Conservation (phyloP, 352 stramenopile species). For the Pilasporangium apinafurcum region DNA sequence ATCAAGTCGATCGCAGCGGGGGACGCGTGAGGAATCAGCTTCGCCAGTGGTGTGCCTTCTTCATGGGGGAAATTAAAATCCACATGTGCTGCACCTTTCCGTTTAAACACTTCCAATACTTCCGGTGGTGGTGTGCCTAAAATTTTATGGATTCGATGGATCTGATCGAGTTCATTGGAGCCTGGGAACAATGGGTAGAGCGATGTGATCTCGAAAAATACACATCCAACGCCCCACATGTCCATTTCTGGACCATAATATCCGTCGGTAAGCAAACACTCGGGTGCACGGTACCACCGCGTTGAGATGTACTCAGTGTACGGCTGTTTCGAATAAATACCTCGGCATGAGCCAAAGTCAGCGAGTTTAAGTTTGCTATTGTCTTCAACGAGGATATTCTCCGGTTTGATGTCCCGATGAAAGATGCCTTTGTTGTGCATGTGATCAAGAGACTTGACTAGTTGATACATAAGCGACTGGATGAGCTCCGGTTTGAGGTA, state of each 20-base stretch:
- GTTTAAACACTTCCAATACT: conserved; percentile 88
- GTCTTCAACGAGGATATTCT: conserved; percentile 94
- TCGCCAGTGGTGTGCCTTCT: conserved; percentile 70
- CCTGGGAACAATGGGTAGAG: conserved; percentile 94
- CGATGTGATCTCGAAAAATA: conserved; percentile 95
- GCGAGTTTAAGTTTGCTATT: conserved; percentile 87
- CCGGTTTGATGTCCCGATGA: conserved; percentile 95
- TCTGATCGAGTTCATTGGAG: conserved; percentile 94
- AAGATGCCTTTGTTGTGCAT: conserved; percentile 98
- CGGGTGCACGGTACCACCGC: conserved; percentile 92
- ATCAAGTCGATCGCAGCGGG: conserved; percentile 85
- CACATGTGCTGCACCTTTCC: conserved; percentile 87
- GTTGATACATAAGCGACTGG: conserved; percentile 88
- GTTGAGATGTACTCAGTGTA: conserved; percentile 98
- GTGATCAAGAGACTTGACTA: conserved; percentile 93
- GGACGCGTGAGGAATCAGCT: conserved; percentile 89
- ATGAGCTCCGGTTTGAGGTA: conserved; percentile 85
- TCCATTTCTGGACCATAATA: conserved; percentile 97
- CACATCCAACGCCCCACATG: conserved; percentile 93
- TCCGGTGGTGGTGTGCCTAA: conserved; percentile 85
- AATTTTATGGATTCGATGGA: conserved; percentile 93
- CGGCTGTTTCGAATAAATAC: conserved; percentile 94
- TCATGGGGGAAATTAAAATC: conserved; percentile 91
- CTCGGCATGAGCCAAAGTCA: conserved; percentile 93
- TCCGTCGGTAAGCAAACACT: conserved; percentile 93